phyloP scores from a whole-genome alignment of 2,329 filamentous ascomycete genomes.

The Coniochaeta sp. region DNA sequence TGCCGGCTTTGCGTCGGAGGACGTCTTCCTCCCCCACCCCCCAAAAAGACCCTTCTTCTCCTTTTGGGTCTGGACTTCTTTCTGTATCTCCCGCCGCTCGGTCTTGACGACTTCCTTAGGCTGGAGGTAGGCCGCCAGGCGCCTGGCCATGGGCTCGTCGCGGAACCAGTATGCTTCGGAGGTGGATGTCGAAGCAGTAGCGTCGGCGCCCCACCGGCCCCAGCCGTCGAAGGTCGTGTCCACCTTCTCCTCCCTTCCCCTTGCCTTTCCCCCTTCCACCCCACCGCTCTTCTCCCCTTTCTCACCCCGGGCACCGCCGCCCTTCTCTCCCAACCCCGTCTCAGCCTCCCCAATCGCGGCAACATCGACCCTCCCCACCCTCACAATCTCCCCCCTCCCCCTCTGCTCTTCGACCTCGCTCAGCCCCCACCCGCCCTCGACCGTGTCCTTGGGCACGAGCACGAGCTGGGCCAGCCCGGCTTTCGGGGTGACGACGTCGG shows the following conservation, averaged over 20 bases:
- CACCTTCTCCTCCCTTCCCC: no score
- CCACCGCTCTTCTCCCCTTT: neutral
- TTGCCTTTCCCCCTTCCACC: neutral
- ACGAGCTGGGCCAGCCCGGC: conserved; percentile 32
- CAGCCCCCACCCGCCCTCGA: conserved; percentile 28
- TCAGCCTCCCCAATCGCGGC: no score
- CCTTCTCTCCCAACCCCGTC: no score
- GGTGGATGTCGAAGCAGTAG: neutral
- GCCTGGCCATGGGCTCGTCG: conserved; percentile 37
- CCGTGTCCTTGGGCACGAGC: conserved; percentile 35
- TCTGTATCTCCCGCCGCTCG: conserved; percentile 22
- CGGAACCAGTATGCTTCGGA: conserved; percentile 35
- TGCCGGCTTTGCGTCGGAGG: neutral
- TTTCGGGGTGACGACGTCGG: conserved; percentile 25
- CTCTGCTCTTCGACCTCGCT: conserved; percentile 23
- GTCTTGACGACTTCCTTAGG: conserved; percentile 21
- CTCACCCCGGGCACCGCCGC: neutral
- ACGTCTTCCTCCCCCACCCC: conserved; percentile 21
- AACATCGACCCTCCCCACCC: conserved; percentile 23
- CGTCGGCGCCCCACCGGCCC: conserved; percentile 32
- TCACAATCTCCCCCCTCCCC: conserved; percentile 21
- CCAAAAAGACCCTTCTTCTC: conserved; percentile 27
- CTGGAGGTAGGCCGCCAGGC: conserved; percentile 36
- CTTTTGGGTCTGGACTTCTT: conserved; percentile 21
- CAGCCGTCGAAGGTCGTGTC: conserved; percentile 40